Evolutionary conservation across 2,329 filamentous ascomycete species (phyloP).

Genomic region (Epichloe uncinata): DNA sequence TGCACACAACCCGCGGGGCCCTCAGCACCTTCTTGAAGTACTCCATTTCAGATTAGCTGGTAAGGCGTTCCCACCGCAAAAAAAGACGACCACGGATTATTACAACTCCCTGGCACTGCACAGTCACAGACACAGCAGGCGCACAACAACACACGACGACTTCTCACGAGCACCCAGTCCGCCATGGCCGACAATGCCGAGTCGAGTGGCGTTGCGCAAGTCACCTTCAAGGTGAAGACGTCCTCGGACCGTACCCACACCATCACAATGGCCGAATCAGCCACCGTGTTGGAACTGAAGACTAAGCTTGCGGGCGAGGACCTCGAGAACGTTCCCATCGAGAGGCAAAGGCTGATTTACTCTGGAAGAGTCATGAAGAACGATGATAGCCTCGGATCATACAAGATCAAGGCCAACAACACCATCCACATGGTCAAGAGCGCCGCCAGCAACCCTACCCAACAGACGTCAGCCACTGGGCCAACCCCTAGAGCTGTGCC

Average conservation of each 20-base stretch:
- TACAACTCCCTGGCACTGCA: background rate
- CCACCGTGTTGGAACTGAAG: conserved; percentile 77
- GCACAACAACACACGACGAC: background rate
- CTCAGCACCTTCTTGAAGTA: background rate
- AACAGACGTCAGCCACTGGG: conserved; percentile 27
- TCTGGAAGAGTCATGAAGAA: conserved; percentile 96
- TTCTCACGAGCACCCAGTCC: conserved; percentile 7
- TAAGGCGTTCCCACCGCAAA: background rate
- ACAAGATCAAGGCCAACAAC: conserved; percentile 94
- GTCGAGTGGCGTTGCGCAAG: conserved; percentile 51
- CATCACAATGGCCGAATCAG: conserved; percentile 64
- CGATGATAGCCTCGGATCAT: conserved; percentile 66
- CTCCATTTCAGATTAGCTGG: background rate
- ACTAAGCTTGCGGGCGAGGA: conserved; percentile 69
- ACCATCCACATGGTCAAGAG: conserved; percentile 96
- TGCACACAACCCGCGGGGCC: no score
- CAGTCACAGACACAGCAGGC: background rate
- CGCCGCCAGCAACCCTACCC: conserved; percentile 66
- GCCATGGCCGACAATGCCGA: conserved; percentile 54
- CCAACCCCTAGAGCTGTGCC: conserved; percentile 36
- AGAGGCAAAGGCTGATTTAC: conserved; percentile 92
- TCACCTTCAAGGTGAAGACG: conserved; percentile 98
- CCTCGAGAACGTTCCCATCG: conserved; percentile 73
- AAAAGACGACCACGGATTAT: background rate
- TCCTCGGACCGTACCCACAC: conserved; percentile 78